Evolutionary conservation across 139 green algal genomes (phyloP), one percentile per base, ranked within the genome.

Genomic region (Microglena sp.): DNA sequence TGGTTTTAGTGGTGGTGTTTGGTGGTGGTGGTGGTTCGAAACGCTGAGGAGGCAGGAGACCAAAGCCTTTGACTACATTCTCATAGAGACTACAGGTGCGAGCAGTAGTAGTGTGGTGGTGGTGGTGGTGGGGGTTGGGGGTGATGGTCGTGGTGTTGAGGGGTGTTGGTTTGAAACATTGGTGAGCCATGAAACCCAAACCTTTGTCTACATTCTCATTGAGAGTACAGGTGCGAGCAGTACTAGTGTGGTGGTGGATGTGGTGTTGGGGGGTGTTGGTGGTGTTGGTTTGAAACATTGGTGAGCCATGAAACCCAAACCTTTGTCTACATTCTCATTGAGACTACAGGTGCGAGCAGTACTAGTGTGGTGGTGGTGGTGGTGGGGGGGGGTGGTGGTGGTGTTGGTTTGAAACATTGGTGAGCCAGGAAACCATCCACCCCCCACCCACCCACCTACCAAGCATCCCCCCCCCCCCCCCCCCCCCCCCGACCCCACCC

Each of bases 261-360:
- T 11, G 11, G 40, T 50, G 40, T 11, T 11, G 40, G 18, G 18
- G 40, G 40, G 40, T 24, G 40, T 50, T 11, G 40, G 40, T 50
- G 15, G 40, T 24, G 40, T 50, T 50, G 40, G 18, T 11, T 24
- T 18, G 40, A 50, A 50, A 50, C 15, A 18, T 50, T 11, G 40
- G 40, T 50, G 40, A 24, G 40, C n/a, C n/a, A n/a, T 11, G 40
- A 18, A 18, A 11, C 15, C 40, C 15, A 50, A 11, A 50, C 11
- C 15, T 94, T 92, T 74, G 87, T 95, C 69, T 90, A 90, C 68
- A 85, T 96, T 26, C 57, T 96, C 0, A 87, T 96, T 33, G 90
- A 96, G 60, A 96, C 90, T 5, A 92, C 86, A 40, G 88, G 85
- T 81, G 27, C n/a, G n/a, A n/a, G n/a, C n/a, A n/a, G n/a, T n/a